Percentiles rank a stretch among this genome's conserved stretches.
Conservation (phyloP, 2,329 filamentous ascomycete species). For the Neonectria sp. region DNA sequence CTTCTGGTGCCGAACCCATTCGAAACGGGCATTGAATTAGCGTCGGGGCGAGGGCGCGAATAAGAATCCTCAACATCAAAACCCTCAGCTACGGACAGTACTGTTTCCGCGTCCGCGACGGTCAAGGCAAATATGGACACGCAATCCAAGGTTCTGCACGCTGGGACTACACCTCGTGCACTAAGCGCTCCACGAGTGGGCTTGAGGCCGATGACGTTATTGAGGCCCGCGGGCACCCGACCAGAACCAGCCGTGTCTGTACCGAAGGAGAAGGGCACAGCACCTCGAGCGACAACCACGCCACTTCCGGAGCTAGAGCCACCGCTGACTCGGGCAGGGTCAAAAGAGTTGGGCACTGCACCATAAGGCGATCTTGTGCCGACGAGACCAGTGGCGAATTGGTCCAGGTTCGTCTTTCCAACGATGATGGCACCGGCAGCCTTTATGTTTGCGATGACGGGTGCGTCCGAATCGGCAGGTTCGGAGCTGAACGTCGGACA, state of each 20-base stretch:
- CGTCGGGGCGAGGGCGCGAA: conserved; percentile 57
- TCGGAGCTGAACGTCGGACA: conserved; percentile 64
- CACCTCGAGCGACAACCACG: conserved; percentile 67
- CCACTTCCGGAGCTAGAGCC: conserved; percentile 72
- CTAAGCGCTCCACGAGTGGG: conserved; percentile 69
- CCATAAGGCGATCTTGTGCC: conserved; percentile 74
- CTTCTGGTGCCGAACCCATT: conserved; percentile 50
- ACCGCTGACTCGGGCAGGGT: conserved; percentile 56
- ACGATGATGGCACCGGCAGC: conserved; percentile 69
- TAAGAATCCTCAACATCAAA: conserved; percentile 67
- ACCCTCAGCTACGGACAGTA: conserved; percentile 64
- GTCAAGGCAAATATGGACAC: conserved; percentile 68
- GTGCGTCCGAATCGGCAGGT: conserved; percentile 61
- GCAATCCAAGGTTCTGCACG: conserved; percentile 71
- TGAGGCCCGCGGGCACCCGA: conserved; percentile 67
- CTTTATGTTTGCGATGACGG: conserved; percentile 64
- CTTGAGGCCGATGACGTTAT: conserved; percentile 66
- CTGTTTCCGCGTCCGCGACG: conserved; percentile 63
- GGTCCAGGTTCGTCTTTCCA: conserved; percentile 74
- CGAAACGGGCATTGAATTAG: background rate
- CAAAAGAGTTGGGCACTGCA: conserved; percentile 67
- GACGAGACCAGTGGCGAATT: conserved; percentile 74
- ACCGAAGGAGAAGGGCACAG: conserved; percentile 70
- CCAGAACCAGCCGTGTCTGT: conserved; percentile 71
- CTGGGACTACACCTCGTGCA: conserved; percentile 65